Evolutionary conservation across 768 basidiomycete species (phyloP).

Genomic region (Leccinum fibrillosum): DNA sequence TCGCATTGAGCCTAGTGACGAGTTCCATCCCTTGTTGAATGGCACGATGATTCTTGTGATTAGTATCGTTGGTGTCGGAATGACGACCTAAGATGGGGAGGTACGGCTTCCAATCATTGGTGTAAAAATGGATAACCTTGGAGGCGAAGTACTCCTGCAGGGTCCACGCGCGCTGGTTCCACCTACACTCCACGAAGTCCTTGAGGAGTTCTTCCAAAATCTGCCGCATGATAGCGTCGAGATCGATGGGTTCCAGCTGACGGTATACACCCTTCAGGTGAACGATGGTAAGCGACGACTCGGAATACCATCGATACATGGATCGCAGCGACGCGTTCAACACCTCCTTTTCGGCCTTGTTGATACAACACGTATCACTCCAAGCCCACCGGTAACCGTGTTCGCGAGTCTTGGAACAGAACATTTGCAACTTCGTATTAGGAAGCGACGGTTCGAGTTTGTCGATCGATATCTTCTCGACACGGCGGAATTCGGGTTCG

Average conservation of each 20-base stretch:
- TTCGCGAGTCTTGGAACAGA: conserved; percentile 14
- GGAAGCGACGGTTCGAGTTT: conserved; percentile 3
- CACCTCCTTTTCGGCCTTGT: background rate
- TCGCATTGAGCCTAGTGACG: conserved; percentile 8
- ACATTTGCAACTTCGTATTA: conserved; percentile 14
- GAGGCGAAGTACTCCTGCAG: conserved; percentile 26
- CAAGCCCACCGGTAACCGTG: conserved; percentile 22
- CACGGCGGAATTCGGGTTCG: conserved; percentile 15
- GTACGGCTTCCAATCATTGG: conserved; percentile 22
- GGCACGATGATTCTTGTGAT: conserved; percentile 17
- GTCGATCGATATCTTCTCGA: conserved; percentile 13
- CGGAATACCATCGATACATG: conserved; percentile 28
- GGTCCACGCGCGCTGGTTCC: conserved; percentile 27
- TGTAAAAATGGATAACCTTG: conserved; percentile 21
- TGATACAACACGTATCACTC: conserved; percentile 5
- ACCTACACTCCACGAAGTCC: background rate
- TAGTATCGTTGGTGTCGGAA: background rate
- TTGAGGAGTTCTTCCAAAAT: too few species aligned
- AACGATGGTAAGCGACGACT: conserved; percentile 23
- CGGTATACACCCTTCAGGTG: conserved; percentile 15
- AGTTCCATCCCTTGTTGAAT: conserved; percentile 22
- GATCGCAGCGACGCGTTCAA: conserved; percentile 24
- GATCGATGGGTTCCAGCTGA: too few species aligned
- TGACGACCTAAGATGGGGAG: background rate
- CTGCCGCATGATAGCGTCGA: too few species aligned